Evolutionary conservation across 2,329 filamentous ascomycete genomes (phyloP).

Genomic region (Pseudocercospora crystallina): DNA sequence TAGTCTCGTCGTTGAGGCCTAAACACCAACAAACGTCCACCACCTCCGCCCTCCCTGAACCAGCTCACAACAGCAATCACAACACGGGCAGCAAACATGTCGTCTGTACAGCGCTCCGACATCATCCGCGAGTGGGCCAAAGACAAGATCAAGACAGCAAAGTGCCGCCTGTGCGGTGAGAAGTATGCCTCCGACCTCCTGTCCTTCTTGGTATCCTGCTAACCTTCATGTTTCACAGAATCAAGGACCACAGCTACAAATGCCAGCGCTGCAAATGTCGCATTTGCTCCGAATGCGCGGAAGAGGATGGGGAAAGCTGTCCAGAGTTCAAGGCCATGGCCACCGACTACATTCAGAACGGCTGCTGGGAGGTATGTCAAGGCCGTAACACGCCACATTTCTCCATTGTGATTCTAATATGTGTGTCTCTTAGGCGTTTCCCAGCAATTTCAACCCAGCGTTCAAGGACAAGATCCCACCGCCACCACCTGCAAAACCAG

Average conservation of each 20-base stretch:
- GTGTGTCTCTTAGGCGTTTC: background rate
- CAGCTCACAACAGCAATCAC: too few relatives aligned
- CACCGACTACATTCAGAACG: background rate
- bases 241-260: slow-evolving; percentile 1
- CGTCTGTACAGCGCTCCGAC: background rate
- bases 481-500: background rate
- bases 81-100: too few relatives aligned
- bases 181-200: background rate
- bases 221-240: background rate
- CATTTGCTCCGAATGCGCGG: background rate
- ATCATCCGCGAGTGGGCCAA: background rate
- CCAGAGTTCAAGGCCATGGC: background rate
- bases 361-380: too few relatives aligned
- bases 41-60: too few relatives aligned
- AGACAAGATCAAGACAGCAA: slow-evolving; percentile 1
- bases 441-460: background rate
- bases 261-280: slow-evolving; percentile 1
- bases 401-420: too few relatives aligned
- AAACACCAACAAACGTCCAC: too few relatives aligned
- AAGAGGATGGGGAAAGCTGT: background rate
- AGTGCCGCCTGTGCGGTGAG: background rate
- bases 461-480: background rate
- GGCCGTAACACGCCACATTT: too few relatives aligned
- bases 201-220: background rate
- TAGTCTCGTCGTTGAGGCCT: too few relatives aligned